Base-by-base conservation (phyloP, 202 grass and related monocot species). In the Musa balbisiana region DNA sequence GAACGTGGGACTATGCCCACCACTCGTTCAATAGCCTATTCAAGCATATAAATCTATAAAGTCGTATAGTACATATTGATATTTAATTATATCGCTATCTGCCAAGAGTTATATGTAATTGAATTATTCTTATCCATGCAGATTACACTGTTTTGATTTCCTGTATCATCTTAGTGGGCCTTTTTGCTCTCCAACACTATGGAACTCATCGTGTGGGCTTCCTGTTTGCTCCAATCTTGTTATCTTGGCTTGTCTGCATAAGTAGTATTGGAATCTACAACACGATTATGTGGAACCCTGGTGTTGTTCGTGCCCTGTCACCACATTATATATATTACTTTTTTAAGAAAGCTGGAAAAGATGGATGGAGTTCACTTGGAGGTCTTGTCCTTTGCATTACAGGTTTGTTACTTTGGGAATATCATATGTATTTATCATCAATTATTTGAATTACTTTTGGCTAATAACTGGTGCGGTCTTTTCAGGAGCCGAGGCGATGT, bases 401-500 rank as follows among this genome's bases (percentile, higher is more conserved):
- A 96, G 89, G 89, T 92, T 79, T 27, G 15, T 29, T 69, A 27
- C 26, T 50, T 50, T 53, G 15, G 64, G 59, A 8, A 58, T 26
- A 53, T 24, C 56, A 49, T n/a, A 1, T 83, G 13, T 69, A 23
- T 63, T 64, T 72, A 20, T 22, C 22, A 17, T 69, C 75, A 74
- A 49, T 1, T 71, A 54, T 74, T 27, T 59, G 10, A 8, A 43
- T 20, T 87, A 22, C 62, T 26, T 73, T 73, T 64, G 55, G 70
- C 75, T 84, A 56, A 75, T 72, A 56, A 50, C 15, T 51, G 5
- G 50, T 69, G 14, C 67, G 51, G 9, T 51, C 5, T 80, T 83
- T 72, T 75, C 78, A 97, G 93, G 93, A 80, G 93, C 87, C 77
- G 93, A 97, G 82, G 87, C 93, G 21, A 93, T 93, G 93, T 97